Percentiles rank a stretch among this genome's conserved stretches.
Evolutionary conservation across 2,329 filamentous ascomycete genomes (phyloP).

Genomic region (Fusarium nanum): DNA sequence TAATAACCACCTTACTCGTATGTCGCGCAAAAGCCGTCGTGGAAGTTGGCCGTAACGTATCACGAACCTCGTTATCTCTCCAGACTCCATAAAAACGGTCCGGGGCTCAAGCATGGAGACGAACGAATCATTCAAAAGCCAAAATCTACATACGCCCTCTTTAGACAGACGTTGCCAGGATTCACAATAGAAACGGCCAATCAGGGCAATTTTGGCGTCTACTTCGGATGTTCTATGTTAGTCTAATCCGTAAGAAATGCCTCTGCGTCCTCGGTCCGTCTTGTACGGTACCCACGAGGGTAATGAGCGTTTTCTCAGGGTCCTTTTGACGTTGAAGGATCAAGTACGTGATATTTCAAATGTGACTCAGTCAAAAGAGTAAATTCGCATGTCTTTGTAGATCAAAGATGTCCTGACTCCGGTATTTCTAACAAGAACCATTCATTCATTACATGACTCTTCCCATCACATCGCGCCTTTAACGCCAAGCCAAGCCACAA

Average conservation of each 20-base stretch:
- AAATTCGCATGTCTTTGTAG: neutral
- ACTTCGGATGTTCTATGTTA: slow-evolving; percentile 40
- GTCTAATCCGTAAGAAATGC: slow-evolving; percentile 39
- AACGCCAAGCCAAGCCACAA: slow-evolving; percentile 41
- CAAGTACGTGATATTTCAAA: neutral
- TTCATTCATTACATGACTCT: slow-evolving; percentile 28
- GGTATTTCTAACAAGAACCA: slow-evolving; percentile 1
- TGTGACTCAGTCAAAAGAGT: neutral
- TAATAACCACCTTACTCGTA: slow-evolving; percentile 28
- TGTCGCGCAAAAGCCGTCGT: slow-evolving; percentile 30
- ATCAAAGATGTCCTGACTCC: slow-evolving; percentile 16
- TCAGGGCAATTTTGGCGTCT: slow-evolving; percentile 46
- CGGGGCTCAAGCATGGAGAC: slow-evolving; percentile 23
- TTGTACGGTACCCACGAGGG: slow-evolving; percentile 26
- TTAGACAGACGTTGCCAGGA: slow-evolving; percentile 22
- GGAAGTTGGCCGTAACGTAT: slow-evolving; percentile 30
- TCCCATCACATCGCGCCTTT: slow-evolving; percentile 27
- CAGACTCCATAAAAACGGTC: slow-evolving; percentile 34
- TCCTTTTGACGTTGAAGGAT: neutral
- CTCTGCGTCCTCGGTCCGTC: slow-evolving; percentile 34
- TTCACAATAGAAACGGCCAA: slow-evolving; percentile 28
- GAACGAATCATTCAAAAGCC: slow-evolving; percentile 18
- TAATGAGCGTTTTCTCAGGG: slow-evolving; percentile 12
- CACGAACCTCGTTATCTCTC: slow-evolving; percentile 20
- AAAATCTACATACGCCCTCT: slow-evolving; percentile 16